Percentiles rank a stretch among this genome's conserved stretches.
These are phyloP conservation scores for Cladosporium cucumerinum DNA, from an alignment of 2,329 filamentous ascomycete species.

Conservation along the genomic window DNA sequence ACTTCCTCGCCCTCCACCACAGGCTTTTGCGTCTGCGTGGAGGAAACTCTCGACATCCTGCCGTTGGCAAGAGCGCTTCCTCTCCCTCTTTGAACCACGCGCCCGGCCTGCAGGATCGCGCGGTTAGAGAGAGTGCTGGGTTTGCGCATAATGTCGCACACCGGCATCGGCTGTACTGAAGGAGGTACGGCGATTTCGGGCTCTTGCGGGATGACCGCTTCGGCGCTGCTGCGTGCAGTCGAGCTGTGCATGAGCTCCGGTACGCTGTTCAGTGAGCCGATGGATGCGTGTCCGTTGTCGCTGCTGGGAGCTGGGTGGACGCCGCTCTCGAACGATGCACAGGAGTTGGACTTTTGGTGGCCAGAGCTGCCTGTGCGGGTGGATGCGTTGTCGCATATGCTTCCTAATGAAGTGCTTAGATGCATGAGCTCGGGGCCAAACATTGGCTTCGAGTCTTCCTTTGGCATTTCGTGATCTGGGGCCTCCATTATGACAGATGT, in stretches of 20 bases:
- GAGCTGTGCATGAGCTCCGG: slow-evolving; percentile 31
- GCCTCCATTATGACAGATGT: slow-evolving; percentile 20
- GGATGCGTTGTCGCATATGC: slow-evolving; percentile 18
- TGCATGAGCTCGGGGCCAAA: slow-evolving; percentile 8
- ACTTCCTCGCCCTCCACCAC: slow-evolving; percentile 6
- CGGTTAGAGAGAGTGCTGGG: slow-evolving; percentile 21
- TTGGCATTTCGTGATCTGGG: slow-evolving; percentile 4
- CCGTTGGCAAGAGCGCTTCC: slow-evolving; percentile 7
- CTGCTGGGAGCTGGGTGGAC: slow-evolving; percentile 19
- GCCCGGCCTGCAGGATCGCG: slow-evolving; percentile 26
- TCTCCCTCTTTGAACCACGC: slow-evolving; percentile 25
- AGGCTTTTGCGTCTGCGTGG: slow-evolving; percentile 1
- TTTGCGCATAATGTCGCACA: slow-evolving; percentile 13
- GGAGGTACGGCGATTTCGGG: not conserved
- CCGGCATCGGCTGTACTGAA: not conserved
- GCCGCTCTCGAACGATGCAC: slow-evolving; percentile 28
- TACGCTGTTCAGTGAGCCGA: slow-evolving; percentile 28
- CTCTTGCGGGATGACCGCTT: not conserved
- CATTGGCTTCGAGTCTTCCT: slow-evolving; percentile 5
- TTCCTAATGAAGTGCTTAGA: slow-evolving; percentile 4
- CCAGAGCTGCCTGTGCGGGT: slow-evolving; percentile 22
- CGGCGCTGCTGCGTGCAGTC: not conserved
- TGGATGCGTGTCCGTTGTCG: slow-evolving; percentile 26
- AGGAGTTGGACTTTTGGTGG: slow-evolving; percentile 30
- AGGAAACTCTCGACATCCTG: slow-evolving; percentile 1